These are phyloP conservation scores for Ustilago xerochloae DNA, from an alignment of 1,284 basidiomycete genomes.

Conservation along the genomic window DNA sequence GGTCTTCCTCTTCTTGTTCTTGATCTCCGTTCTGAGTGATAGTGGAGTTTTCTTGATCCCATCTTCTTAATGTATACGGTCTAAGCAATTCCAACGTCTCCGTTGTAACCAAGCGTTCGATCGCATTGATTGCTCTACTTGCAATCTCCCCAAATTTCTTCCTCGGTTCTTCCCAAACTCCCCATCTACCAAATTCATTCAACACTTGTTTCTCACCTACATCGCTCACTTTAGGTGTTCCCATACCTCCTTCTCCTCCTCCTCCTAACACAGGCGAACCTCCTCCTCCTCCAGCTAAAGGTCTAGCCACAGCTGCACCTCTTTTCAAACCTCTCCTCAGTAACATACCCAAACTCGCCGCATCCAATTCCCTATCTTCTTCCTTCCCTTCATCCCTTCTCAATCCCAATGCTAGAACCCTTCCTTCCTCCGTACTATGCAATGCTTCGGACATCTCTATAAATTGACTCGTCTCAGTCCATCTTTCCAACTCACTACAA, in stretches of 20 bases:
- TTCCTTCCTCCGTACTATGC: constrained; percentile 32
- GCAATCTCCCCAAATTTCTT: constrained; percentile 47
- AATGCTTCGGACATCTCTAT: constrained; percentile 53
- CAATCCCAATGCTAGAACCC: constrained; percentile 24
- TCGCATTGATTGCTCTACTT: constrained; percentile 28
- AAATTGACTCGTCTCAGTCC: constrained; percentile 54
- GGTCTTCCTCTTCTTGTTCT: constrained; percentile 11
- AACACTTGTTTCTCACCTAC: constrained; percentile 13
- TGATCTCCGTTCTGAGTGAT: not conserved
- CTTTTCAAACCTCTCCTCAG: constrained; percentile 54
- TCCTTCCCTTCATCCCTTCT: constrained; percentile 35
- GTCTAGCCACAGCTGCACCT: constrained; percentile 39
- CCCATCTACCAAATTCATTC: constrained; percentile 26
- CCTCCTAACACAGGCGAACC: constrained; percentile 1
- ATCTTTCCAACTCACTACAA: constrained; percentile 49
- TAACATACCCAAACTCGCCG: constrained; percentile 53
- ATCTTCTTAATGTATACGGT: constrained; percentile 43
- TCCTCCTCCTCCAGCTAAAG: constrained; percentile 2
- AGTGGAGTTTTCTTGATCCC: constrained; percentile 28
- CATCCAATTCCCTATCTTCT: constrained; percentile 55
- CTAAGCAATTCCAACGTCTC: constrained; percentile 57
- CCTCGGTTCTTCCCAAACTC: constrained; percentile 58
- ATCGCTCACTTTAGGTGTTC: constrained; percentile 22
- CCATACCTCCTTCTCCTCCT: constrained; percentile 5
- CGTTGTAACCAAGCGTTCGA: constrained; percentile 53